Base-by-base conservation (phyloP, 1,284 basidiomycete genomes). In the Ustilago xerochloae region DNA sequence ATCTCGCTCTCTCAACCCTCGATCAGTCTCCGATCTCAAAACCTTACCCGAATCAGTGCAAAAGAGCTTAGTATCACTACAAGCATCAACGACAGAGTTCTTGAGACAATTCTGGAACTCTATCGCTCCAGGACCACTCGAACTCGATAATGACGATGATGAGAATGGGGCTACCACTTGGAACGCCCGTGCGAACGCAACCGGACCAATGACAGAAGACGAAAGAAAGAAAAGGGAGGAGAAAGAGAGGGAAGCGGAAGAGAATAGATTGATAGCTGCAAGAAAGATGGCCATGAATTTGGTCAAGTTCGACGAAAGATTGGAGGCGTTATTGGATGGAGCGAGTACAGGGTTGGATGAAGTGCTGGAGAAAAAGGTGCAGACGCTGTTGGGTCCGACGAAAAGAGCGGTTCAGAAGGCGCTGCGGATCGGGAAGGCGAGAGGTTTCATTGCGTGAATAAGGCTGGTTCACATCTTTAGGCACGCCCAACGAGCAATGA, bases 51-150 rank as follows among this genome's bases (percentile, higher is more conserved):
- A 92, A 29, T 86, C 86, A 1, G 86, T 97, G 22, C 90, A 93
- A 73, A 87, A 90, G 52, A 90, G 93, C 82, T 91, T 97, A 88
- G 89, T 90, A 9, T 92, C 92, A 0, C 92, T 92, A 77, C 94
- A 97, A 81, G 94, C 93, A 0, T 91, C 94, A 1, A 91, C 94
- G 2, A 94, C 93, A 75, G 96, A 99, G 85, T 97, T 98, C 84
- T 87, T 99, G 10, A 90, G 96, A 10, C 96, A 98, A 82, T 98
- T 94, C 82, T 99, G 95, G 94, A 88, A 91, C 10, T 89, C 93
- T 0, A 89, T 93, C 51, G 91, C 95, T 60, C 95, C 95, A 1
- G 32, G 54, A 3, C 39, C 63, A 3, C 43, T 43, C 15, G 68
- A 72, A 0, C 16, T 10, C 6, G 6, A 10, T 20, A 43, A 51